Evolutionary conservation across 176 grass and related monocot genomes (phyloP).

Genomic region (Hsuehochloa calcarea): DNA sequence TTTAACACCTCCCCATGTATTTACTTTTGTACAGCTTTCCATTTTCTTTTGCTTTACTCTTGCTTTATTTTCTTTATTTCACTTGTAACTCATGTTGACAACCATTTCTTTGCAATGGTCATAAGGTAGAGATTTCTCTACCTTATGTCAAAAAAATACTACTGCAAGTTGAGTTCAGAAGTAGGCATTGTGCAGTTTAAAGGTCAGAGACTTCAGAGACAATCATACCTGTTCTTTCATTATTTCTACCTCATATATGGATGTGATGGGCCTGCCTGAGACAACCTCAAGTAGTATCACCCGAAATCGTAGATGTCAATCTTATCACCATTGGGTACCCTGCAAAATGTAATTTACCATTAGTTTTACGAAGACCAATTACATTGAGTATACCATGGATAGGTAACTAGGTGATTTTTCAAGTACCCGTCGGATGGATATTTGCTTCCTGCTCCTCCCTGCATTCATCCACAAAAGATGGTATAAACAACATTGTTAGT

Average conservation of each 20-base stretch:
- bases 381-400: neutral
- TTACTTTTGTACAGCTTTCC: too few relatives aligned
- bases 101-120: too few relatives aligned
- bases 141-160: too few relatives aligned
- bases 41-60: too few relatives aligned
- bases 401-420: neutral
- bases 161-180: conserved; percentile 2
- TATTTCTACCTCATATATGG: conserved; percentile 56
- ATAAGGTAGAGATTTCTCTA: too few relatives aligned
- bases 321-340: conserved; percentile 56
- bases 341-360: neutral
- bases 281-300: conserved; percentile 81
- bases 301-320: conserved; percentile 90
- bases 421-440: conserved; percentile 29
- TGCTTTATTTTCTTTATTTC: too few relatives aligned
- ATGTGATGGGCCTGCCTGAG: conserved; percentile 58
- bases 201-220: neutral
- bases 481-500: neutral
- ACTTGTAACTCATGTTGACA: too few relatives aligned
- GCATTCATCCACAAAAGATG: neutral
- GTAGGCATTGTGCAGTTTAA: neutral
- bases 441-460: conserved; percentile 45
- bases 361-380: neutral
- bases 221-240: conserved; percentile 62
- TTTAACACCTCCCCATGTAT: too few relatives aligned